Base-by-base conservation (phyloP, 2,329 filamentous ascomycete genomes). In the Penicillium thymicola region DNA sequence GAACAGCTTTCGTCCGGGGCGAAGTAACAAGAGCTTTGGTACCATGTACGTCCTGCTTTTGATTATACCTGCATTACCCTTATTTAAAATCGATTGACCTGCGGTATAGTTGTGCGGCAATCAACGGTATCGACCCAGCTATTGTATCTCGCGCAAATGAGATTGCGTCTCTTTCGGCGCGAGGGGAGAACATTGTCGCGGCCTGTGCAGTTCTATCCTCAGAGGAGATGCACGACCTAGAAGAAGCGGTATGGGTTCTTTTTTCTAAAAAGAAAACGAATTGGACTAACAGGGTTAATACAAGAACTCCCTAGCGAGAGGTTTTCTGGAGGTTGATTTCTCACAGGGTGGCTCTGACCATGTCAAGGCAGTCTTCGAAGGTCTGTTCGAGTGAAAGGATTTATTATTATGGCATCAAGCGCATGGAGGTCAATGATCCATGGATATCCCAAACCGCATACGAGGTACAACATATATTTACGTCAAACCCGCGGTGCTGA, bases 1-100 rank as follows among this genome's bases (percentile, higher is more conserved):
- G 10, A 34, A 52, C 55, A 82, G 79, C 62, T 79, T 84, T 59
- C 73, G 76, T 37, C 62, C 78, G 2, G 92, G 92, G 0, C 82
- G 87, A 54, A 93, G 87, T 64, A 85, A 79, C 8, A 88, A 89
- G 14, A 97, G 92, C 68, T 95, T 96, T 67, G 94, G 94, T 0
- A 89, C 87, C 28, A 82, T 84, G 73, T 83, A 71, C 55, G 72
- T 42, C 40, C 28, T 27, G 8, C 6, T 25, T 9, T 11, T 10
- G 30, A 16, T 16, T 18, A n/a, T 13, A 7, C 1, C 16, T 13
- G 10, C 30, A 32, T 32, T 7, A 7, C 13, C 2, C 27, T 18
- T 41, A 64, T 37, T 64, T 42, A 30, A 34, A 27, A 18, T 21
- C 37, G 34, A 25, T 52, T 62, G n/a, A 59, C 25, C 13, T 8